Evolutionary conservation across 176 grass and related monocot genomes (phyloP).

Genomic region (Paspalum vaginatum): DNA sequence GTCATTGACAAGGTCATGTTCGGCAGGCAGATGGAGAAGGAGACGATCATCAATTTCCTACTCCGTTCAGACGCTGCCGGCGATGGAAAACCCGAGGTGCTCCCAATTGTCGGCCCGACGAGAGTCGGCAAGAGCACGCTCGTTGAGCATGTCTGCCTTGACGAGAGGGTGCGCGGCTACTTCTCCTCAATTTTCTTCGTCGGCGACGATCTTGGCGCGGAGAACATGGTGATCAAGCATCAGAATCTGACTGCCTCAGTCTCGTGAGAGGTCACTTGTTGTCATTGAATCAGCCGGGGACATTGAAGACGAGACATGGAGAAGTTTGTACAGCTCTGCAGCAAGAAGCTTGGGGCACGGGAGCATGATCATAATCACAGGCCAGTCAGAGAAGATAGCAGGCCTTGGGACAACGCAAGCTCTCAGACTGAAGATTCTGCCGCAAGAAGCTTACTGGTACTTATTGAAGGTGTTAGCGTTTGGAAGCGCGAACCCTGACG

Average conservation of each 20-base stretch:
- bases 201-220: not conserved
- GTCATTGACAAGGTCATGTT: conserved; percentile 39
- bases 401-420: conserved; percentile 11
- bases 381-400: not conserved
- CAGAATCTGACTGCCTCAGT: not conserved
- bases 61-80: not conserved
- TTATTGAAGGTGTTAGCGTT: conserved; percentile 44
- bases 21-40: conserved; percentile 34
- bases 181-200: conserved; percentile 27
- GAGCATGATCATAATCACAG: conserved; percentile 48
- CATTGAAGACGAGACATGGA: conserved; percentile 33
- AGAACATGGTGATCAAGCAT: conserved; percentile 5
- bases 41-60: conserved; percentile 29
- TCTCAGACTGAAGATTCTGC: not conserved
- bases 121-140: conserved; percentile 56
- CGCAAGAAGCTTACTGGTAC: conserved; percentile 42
- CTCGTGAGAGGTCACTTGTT: conserved; percentile 1
- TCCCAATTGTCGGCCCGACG: conserved; percentile 25
- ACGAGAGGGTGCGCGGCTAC: conserved; percentile 39
- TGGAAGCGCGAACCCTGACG: conserved; percentile 32
- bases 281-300: not conserved
- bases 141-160: conserved; percentile 39
- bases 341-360: not conserved
- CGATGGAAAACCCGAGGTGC: not conserved
- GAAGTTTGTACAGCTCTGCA: not conserved